These are phyloP conservation scores for Boletus smithii DNA, from an alignment of 1,284 basidiomycete species.

Conservation along the genomic window DNA sequence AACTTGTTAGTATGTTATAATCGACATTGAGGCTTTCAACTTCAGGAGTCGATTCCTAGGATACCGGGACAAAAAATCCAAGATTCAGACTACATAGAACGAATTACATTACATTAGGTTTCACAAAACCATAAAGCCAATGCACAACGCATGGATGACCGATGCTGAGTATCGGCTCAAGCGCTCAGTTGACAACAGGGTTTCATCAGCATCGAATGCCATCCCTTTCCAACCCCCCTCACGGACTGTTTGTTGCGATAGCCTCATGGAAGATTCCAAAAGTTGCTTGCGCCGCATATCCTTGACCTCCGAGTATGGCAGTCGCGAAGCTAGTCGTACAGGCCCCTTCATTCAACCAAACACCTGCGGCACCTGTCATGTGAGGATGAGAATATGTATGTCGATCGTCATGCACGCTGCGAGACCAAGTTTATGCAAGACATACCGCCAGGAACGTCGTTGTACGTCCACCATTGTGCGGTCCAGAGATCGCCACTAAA, in stretches of 20 bases:
- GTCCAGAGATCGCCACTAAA: conserved; percentile 25
- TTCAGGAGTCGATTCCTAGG: no score
- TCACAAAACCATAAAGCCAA: no score
- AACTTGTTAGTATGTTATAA: no score
- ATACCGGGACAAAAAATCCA: no score
- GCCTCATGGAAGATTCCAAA: conserved; percentile 7
- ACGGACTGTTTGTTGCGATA: background rate
- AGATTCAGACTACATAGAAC: no score
- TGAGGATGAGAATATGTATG: background rate
- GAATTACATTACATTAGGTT: no score
- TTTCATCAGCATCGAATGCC: background rate
- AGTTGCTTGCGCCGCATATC: conserved; percentile 6
- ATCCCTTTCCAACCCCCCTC: conserved; percentile 2
- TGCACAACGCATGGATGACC: no score
- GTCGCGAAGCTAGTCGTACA: conserved; percentile 14
- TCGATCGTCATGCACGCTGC: background rate
- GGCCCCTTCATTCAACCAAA: conserved; percentile 17
- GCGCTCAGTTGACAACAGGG: no score
- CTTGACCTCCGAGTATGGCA: background rate
- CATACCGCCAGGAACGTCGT: conserved; percentile 23
- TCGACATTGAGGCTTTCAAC: no score
- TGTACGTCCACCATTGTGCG: conserved; percentile 20
- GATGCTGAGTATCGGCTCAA: no score
- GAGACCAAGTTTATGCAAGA: background rate
- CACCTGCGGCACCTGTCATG: conserved; percentile 14